phyloP scores from a whole-genome alignment of 768 basidiomycete genomes.

The Boletales sp. region DNA sequence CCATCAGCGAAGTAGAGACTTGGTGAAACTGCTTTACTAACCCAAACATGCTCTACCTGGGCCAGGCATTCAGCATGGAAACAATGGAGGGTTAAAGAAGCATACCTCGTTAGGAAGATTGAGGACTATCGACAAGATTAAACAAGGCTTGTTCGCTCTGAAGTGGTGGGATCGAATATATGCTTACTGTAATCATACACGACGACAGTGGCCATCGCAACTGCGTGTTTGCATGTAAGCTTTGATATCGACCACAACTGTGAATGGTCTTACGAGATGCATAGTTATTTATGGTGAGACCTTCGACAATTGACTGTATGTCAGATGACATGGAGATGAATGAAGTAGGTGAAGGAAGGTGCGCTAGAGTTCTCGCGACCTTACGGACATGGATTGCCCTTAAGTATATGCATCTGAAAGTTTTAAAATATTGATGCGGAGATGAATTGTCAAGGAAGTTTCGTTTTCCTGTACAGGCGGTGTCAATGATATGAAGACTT shows the following conservation, averaged over 20 bases:
- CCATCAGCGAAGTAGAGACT: background rate
- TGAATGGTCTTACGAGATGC: background rate
- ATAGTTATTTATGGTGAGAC: background rate
- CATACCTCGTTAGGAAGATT: background rate
- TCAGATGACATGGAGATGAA: background rate
- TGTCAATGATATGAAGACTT: no score
- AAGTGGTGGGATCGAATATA: background rate
- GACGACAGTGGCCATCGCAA: background rate
- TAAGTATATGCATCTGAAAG: no score
- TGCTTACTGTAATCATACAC: background rate
- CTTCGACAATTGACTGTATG: background rate
- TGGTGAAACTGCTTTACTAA: background rate
- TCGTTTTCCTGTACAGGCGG: no score
- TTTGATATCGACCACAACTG: background rate
- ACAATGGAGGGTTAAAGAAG: background rate
- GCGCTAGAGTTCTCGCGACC: no score
- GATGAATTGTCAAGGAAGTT: no score
- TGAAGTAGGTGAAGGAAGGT: no score
- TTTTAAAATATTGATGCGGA: no score
- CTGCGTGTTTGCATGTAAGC: background rate
- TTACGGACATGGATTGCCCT: no score
- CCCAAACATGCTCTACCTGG: conserved; percentile 15
- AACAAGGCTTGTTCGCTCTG: background rate
- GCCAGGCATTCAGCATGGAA: background rate
- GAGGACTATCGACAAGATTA: background rate